Base-by-base conservation (phyloP, 805 yeast genomes). In the Maudiozyma pseudohumilis region DNA sequence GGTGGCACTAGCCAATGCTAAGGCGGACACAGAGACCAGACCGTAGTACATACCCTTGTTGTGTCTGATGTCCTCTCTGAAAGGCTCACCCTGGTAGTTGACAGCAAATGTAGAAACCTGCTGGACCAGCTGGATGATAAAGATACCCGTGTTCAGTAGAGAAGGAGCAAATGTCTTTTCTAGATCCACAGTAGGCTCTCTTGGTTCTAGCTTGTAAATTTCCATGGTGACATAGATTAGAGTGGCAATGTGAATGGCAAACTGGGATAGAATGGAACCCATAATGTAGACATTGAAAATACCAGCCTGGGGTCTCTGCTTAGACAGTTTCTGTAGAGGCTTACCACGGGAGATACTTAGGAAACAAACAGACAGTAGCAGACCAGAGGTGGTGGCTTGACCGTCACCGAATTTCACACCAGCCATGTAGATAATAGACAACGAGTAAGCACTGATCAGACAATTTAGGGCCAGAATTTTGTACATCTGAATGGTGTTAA, bases 401-500 rank as follows among this genome's bases (percentile, higher is more conserved):
- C 86, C 94, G 63, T 92, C 98, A 52, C 98, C 96, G 60, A 89
- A 86, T 64, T 92, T 92, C 55, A 92, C 94, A 64, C 98, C 98
- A 11, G 97, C 96, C 52, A 92, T 70, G 61, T 84, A 92, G 56
- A 92, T 74, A 28, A 92, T 96, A 30, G 95, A 84, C 53, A 89
- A 70, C 2, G 97, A 87, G 61, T 92, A 92, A 23, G 98, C 98
- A 48, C 94, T 80, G 63, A 92, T 87, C 68, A 92, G 71, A 74
- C 97, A 92, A 63, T 92, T 92, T 66, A 92, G 72, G 0, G 98
- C 98, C 58, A 92, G 68, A 55, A 92, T 92, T 68, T 92, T 92
- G 74, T 92, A 92, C 98, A 92, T 92, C 67, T 92, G 98, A 57
- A 92, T 88, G 7, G 98, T 92, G 13, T 96, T 85, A 32, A 92